phyloP scores from a whole-genome alignment of 345 rosid genomes.

The Eucalyptus rudis region DNA sequence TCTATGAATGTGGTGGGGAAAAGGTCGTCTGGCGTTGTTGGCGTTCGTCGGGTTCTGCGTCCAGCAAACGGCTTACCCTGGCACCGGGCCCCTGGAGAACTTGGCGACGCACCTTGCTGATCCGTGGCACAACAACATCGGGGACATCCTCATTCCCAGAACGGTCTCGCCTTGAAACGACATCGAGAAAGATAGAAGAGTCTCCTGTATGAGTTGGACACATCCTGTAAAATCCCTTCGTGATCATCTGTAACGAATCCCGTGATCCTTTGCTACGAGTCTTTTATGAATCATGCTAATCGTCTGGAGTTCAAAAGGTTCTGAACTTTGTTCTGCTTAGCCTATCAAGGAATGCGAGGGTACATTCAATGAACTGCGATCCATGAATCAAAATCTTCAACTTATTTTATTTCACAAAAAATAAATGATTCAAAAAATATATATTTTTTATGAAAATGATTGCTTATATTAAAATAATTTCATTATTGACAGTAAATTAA shows the following conservation, averaged over 20 bases:
- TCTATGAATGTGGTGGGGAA: not conserved
- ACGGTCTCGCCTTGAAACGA: not conserved
- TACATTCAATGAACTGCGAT: not conserved
- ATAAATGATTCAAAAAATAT: not conserved
- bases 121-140: constrained; percentile 98
- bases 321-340: not conserved
- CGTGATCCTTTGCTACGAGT: not conserved
- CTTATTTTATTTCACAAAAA: not conserved
- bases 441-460: not conserved
- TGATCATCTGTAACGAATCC: constrained; percentile 8
- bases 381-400: not conserved
- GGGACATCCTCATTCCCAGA: constrained; percentile 28
- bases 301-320: not conserved
- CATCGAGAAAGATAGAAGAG: not conserved
- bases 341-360: not conserved
- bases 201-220: not conserved
- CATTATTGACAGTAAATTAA: not conserved
- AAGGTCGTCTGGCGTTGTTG: constrained; percentile 89
- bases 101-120: constrained; percentile 93
- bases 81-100: constrained; percentile 98
- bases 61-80: constrained; percentile 94
- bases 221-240: constrained; percentile 13
- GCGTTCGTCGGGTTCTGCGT: constrained; percentile 94
- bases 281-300: not conserved
- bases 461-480: not conserved